Base-by-base conservation (phyloP, 306 rosid species). In the Mimosa bimucronata region DNA sequence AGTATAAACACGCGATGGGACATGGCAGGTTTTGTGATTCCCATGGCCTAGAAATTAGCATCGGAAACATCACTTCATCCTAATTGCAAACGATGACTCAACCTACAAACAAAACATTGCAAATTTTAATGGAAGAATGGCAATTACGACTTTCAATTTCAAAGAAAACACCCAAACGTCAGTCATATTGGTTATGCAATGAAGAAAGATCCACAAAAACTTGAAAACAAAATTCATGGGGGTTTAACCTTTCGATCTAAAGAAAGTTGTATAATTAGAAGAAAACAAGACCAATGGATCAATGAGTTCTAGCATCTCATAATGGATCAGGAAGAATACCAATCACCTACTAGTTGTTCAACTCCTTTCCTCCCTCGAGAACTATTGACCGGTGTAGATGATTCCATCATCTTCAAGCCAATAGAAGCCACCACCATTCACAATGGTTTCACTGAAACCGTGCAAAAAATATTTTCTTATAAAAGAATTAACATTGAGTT, bases 1-100 rank as follows among this genome's bases (percentile, higher is more conserved):
- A 91, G 89, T 90, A 87, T 95, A 93, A 85, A 86, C 80, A 85
- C 65, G 99, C 99, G 12, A 85, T 95, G 92, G 99, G 90, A 74
- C 87, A 91, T 74, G 99, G 99, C 13, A 89, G 99, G 40, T 80
- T 95, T 60, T 75, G 83, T 0, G 98, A 95, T 79, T 90, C 97
- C 68, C 89, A 91, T 40, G 99, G 99, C 62, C 91, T 98, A 1
- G 99, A 95, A 87, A 84, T 88, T 80, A 91, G 97, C 76, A 90
- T 95, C 0, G 97, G 92, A 40, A 95, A 86, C 78, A 92, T 91
- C 34, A 87, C 90, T 93, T 95, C 78, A 85, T 95, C 74, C 97
- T 95, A 68, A 88, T 94, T 0, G 85, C 98, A 46, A 90, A 74
- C 77, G 97, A 91, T 3, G 69, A 82, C 66, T 70, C 90, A 2